Conservation (phyloP, 768 basidiomycete species). For the Chiua virens region DNA sequence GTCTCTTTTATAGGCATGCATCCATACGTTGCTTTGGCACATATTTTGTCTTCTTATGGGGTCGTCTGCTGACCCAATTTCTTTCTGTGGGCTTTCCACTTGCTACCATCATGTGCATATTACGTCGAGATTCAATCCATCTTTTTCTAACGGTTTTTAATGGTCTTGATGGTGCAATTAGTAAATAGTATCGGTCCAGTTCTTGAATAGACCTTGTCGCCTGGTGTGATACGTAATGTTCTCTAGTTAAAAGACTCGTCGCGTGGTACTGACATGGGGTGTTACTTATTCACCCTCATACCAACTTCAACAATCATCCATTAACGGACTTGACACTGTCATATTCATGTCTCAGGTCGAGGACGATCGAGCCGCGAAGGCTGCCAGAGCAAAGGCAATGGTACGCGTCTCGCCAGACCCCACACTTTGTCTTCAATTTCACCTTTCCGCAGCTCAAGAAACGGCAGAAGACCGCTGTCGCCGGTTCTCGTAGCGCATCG, state of each 20-base stretch:
- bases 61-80: slow-evolving; percentile 34
- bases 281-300: slow-evolving; percentile 1
- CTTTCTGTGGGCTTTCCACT: slow-evolving; percentile 33
- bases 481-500: slow-evolving; percentile 34
- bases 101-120: slow-evolving; percentile 49
- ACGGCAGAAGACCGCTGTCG: slow-evolving; percentile 57
- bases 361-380: slow-evolving; percentile 75
- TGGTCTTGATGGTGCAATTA: background rate
- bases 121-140: slow-evolving; percentile 38
- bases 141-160: slow-evolving; percentile 11
- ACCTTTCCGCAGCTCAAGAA: slow-evolving; percentile 64
- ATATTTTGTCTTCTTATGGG: slow-evolving; percentile 36
- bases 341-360: slow-evolving; percentile 46
- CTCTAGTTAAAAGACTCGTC: background rate
- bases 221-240: too few relatives aligned
- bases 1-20: slow-evolving; percentile 34
- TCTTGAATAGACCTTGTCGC: too few relatives aligned
- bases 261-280: background rate
- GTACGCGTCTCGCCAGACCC: slow-evolving; percentile 39
- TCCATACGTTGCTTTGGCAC: slow-evolving; percentile 37
- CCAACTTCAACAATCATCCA: background rate
- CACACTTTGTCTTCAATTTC: background rate
- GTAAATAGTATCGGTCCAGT: too few relatives aligned
- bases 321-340: background rate
- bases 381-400: slow-evolving; percentile 82